These are phyloP conservation scores for Diaporthe aspalathi DNA, from an alignment of 2,329 filamentous ascomycete genomes.

Conservation along the genomic window DNA sequence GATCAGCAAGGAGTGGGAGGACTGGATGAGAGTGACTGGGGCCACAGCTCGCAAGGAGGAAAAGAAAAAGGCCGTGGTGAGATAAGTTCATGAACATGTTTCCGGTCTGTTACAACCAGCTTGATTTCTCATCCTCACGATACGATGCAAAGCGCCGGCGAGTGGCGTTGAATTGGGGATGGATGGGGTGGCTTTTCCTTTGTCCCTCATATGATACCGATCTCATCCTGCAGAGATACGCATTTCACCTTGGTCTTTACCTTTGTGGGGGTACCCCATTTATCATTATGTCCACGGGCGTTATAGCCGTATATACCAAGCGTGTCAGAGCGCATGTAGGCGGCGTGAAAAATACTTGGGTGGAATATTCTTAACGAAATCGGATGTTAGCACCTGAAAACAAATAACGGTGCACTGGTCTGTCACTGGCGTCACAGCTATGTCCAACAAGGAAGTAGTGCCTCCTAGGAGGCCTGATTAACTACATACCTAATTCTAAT, in stretches of 20 bases:
- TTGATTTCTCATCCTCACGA: conserved; percentile 1
- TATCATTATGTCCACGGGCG: conserved; percentile 7
- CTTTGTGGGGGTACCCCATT: not conserved
- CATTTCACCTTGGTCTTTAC: not conserved
- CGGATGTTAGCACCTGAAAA: too few relatives aligned
- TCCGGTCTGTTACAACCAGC: not conserved
- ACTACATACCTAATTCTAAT: too few relatives aligned
- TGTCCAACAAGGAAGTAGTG: too few relatives aligned
- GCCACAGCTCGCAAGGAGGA: conserved; percentile 25
- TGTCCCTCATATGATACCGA: conserved; percentile 23
- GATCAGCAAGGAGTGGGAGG: conserved; percentile 93
- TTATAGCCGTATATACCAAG: conserved; percentile 8
- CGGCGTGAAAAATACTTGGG: not conserved
- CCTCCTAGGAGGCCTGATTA: too few relatives aligned
- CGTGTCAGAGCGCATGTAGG: conserved; percentile 2
- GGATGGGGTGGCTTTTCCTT: not conserved
- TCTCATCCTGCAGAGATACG: conserved; percentile 16
- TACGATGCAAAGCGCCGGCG: conserved; percentile 13
- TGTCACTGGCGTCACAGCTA: too few relatives aligned
- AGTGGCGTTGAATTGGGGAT: conserved; percentile 10
- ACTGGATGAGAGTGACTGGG: conserved; percentile 75
- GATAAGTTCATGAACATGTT: conserved; percentile 4
- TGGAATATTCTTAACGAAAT: conserved; percentile 21
- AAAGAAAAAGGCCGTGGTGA: conserved; percentile 29
- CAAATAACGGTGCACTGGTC: too few relatives aligned